These are phyloP conservation scores for Citrus glauca DNA, from an alignment of 345 rosid species.

Conservation along the genomic window DNA sequence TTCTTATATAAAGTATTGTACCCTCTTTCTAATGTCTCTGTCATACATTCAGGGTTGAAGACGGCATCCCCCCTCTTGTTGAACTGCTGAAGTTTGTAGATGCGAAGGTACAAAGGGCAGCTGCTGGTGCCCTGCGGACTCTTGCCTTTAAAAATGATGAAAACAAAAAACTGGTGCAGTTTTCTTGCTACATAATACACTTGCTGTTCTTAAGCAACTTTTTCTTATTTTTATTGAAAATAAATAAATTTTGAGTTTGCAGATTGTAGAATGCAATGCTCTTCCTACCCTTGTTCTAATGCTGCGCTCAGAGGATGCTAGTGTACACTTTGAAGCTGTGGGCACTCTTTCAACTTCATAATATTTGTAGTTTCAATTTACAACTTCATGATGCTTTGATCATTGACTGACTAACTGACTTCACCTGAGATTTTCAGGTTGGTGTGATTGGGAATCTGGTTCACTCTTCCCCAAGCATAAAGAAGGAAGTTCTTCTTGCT, in stretches of 20 bases:
- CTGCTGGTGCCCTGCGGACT: constrained; percentile 73
- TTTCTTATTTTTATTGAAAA: neutral
- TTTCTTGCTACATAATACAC: neutral
- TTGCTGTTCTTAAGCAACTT: neutral
- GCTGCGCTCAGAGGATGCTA: constrained; percentile 62
- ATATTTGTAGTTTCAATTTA: constrained; percentile 7
- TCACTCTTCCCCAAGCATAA: constrained; percentile 71
- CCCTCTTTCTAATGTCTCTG: constrained; percentile 5
- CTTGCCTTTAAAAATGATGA: constrained; percentile 76
- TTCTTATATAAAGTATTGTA: neutral
- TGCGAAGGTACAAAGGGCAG: constrained; percentile 68
- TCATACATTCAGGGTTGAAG: constrained; percentile 47
- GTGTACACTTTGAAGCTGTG: constrained; percentile 74
- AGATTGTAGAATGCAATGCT: constrained; percentile 70
- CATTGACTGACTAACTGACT: constrained; percentile 23
- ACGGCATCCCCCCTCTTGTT: constrained; percentile 72
- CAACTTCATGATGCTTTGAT: neutral
- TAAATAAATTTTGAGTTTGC: constrained; percentile 17
- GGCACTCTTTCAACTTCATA: constrained; percentile 13
- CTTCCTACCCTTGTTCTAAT: constrained; percentile 60
- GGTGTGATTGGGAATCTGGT: constrained; percentile 76
- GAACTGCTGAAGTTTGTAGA: constrained; percentile 55
- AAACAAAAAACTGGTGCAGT: constrained; percentile 55
- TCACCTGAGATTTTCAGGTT: constrained; percentile 36
- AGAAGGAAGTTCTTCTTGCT: constrained; percentile 63